Conservation (phyloP, 345 rosid genomes). For the Eucalyptus rudis region DNA sequence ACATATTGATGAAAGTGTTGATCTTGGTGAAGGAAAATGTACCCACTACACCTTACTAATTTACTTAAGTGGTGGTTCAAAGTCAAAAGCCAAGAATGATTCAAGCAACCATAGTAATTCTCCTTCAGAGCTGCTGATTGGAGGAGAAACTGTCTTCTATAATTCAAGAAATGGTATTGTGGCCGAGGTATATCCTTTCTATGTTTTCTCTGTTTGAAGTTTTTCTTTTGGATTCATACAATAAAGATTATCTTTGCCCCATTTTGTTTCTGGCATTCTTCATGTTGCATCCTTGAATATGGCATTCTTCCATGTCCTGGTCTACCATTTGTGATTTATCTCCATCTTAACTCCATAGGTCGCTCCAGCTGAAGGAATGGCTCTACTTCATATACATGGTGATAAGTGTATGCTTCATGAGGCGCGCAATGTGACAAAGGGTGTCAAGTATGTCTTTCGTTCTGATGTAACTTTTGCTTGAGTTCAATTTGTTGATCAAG, state of each 20-base stretch:
- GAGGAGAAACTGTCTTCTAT: conserved; percentile 96
- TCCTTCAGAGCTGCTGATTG: conserved; percentile 38
- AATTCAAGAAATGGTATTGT: conserved; percentile 58
- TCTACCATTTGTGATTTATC: not conserved
- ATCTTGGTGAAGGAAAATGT: conserved; percentile 57
- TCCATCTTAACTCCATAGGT: conserved; percentile 24
- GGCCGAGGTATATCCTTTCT: conserved; percentile 50
- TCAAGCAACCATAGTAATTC: conserved; percentile 16
- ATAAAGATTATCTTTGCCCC: not conserved
- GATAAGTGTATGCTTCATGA: conserved; percentile 91
- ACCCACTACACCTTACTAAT: conserved; percentile 78
- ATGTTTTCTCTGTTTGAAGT: not conserved
- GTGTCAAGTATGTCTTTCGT: conserved; percentile 80
- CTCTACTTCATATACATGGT: conserved; percentile 88
- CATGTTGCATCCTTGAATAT: not conserved
- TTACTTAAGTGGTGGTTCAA: conserved; percentile 60
- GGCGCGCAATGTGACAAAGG: conserved; percentile 63
- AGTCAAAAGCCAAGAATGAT: conserved; percentile 31
- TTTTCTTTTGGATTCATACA: not conserved
- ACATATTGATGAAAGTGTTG: conserved; percentile 77
- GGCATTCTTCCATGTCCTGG: not conserved
- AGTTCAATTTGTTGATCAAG: not conserved
- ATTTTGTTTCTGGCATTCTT: not conserved
- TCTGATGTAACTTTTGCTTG: conserved; percentile 92
- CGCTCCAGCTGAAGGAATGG: conserved; percentile 88